A percentile compares a stretch with the other conserved stretches of the same genome.
Conservation (phyloP, 441 rosid genomes). For the Biscutella laevigata region DNA sequence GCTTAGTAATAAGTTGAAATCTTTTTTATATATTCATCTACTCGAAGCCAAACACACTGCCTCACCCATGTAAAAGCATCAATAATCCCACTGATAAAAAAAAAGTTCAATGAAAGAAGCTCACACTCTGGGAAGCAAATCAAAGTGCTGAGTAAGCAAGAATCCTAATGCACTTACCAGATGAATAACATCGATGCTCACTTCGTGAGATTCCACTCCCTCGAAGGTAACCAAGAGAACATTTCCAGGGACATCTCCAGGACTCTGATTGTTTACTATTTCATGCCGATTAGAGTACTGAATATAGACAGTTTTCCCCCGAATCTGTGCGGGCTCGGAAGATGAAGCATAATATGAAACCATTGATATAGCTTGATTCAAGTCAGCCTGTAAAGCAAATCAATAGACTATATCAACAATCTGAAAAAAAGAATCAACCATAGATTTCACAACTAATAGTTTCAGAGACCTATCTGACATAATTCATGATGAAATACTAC, state of each 20-base stretch:
- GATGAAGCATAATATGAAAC: conserved; percentile 96
- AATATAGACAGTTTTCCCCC: conserved; percentile 95
- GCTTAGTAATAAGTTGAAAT: background rate
- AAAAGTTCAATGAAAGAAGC: background rate
- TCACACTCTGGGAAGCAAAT: background rate
- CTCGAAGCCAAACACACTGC: conserved; percentile 13
- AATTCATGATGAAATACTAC: background rate
- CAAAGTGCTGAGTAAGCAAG: background rate
- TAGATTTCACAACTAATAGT: background rate
- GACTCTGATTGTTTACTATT: conserved; percentile 95
- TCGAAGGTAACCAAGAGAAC: conserved; percentile 89
- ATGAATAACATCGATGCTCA: conserved; percentile 92
- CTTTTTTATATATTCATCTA: background rate
- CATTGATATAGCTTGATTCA: conserved; percentile 93
- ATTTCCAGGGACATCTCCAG: conserved; percentile 98
- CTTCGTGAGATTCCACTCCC: conserved; percentile 93
- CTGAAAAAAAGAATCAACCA: background rate
- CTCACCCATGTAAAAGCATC: background rate
- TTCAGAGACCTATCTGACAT: background rate
- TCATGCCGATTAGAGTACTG: conserved; percentile 96
- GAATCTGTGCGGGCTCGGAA: conserved; percentile 92
- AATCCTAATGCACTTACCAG: conserved; percentile 45
- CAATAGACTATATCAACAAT: background rate
- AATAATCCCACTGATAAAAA: background rate
- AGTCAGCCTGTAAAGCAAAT: conserved; percentile 50